phyloP scores from a whole-genome alignment of 164 flowering plant genomes.

The Magnolia sinica region DNA sequence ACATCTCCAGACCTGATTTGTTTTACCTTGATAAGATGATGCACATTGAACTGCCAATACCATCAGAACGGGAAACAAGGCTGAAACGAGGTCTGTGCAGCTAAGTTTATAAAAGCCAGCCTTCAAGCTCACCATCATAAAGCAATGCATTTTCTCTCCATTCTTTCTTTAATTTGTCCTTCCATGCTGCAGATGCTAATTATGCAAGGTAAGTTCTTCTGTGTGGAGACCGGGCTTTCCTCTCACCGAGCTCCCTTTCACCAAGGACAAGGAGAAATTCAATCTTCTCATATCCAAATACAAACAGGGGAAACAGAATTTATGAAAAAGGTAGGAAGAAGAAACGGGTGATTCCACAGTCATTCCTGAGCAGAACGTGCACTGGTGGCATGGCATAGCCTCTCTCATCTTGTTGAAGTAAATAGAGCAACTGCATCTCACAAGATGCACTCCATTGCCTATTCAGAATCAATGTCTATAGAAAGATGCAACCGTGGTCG shows the following conservation, averaged over 20 bases:
- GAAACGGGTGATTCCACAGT: not conserved
- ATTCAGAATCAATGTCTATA: conserved; percentile 80
- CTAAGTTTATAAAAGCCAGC: too few relatives aligned
- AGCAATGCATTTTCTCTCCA: not conserved
- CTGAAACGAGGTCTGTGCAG: not conserved
- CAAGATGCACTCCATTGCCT: conserved; percentile 9
- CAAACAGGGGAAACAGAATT: not conserved
- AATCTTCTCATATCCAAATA: not conserved
- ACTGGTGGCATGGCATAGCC: not conserved
- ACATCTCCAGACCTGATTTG: not conserved
- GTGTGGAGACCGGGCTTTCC: not conserved
- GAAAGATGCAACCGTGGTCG: conserved; percentile 68
- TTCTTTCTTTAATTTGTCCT: not conserved
- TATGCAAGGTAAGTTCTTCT: not conserved
- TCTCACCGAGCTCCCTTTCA: not conserved
- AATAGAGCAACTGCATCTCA: not conserved
- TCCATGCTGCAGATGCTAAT: not conserved
- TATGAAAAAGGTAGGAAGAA: not conserved
- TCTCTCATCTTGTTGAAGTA: not conserved
- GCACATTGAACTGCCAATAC: not conserved
- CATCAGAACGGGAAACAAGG: too few relatives aligned
- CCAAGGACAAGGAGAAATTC: not conserved
- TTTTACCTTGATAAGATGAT: not conserved
- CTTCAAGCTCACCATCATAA: not conserved
- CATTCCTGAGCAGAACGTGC: not conserved